Evolutionary conservation across 805 yeast genomes (phyloP).

Genomic region (Myxozyma vanderwaltii): DNA sequence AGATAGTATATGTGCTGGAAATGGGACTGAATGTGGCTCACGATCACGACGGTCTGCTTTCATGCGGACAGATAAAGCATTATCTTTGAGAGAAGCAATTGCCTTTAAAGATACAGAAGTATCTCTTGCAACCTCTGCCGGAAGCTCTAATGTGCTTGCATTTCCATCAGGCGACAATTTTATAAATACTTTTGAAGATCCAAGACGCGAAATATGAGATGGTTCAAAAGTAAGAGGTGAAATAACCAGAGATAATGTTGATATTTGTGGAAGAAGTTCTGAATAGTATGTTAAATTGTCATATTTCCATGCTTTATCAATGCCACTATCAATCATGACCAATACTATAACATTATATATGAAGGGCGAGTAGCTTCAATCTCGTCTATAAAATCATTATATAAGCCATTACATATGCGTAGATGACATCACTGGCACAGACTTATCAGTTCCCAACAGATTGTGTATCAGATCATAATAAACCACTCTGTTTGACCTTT

Average conservation of each 20-base stretch:
- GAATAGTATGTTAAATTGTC: constrained; percentile 11
- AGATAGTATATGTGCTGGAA: constrained; percentile 13
- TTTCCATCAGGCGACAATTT: constrained; percentile 1
- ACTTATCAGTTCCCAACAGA: not conserved
- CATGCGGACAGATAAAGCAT: constrained; percentile 3
- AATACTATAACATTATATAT: not conserved
- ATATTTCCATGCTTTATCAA: constrained; percentile 1
- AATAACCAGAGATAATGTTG: constrained; percentile 14
- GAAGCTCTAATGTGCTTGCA: constrained; percentile 4
- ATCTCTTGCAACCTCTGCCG: constrained; percentile 20
- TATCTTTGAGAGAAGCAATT: not conserved
- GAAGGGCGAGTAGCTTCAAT: not conserved
- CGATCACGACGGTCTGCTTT: constrained; percentile 16
- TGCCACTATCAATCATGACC: constrained; percentile 1
- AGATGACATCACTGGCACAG: not conserved
- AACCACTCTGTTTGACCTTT: too few relatives aligned
- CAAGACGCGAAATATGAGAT: constrained; percentile 12
- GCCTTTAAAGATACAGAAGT: constrained; percentile 15
- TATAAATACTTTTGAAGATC: constrained; percentile 15
- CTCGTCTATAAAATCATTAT: too few relatives aligned
- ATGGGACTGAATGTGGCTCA: not conserved
- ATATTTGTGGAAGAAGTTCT: constrained; percentile 24
- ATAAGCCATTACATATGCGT: not conserved
- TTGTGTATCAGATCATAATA: not conserved
- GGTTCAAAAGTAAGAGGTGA: constrained; percentile 16